phyloP scores from a whole-genome alignment of 176 grass and related monocot genomes.

The Poa annua region DNA sequence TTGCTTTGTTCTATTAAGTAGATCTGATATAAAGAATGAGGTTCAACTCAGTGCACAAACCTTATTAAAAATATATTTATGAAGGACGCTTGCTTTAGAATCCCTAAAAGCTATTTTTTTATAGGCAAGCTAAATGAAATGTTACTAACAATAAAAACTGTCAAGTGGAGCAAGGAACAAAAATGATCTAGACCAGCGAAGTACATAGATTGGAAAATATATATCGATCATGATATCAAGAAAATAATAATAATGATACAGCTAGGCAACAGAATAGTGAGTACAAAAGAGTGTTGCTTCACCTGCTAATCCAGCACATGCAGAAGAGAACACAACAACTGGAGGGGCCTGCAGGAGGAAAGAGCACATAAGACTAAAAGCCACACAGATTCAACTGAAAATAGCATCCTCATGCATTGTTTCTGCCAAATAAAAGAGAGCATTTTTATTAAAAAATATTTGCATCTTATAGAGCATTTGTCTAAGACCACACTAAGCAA shows the following conservation, averaged over 20 bases:
- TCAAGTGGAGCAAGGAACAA: not conserved
- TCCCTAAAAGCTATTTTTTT: not conserved
- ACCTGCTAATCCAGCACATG: slow-evolving; percentile 98
- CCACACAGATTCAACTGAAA: not conserved
- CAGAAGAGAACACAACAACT: slow-evolving; percentile 92
- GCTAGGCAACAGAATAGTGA: not conserved
- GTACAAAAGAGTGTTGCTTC: slow-evolving; percentile 25
- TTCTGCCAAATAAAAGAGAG: not conserved
- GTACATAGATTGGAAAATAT: not conserved
- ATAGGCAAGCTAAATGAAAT: not conserved
- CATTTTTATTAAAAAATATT: not conserved
- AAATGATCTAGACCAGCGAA: not conserved
- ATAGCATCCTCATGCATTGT: too few species aligned
- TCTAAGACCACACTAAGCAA: not conserved
- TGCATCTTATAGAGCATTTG: not conserved
- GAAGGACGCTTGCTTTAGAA: not conserved
- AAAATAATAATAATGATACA: not conserved
- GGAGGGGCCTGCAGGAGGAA: slow-evolving; percentile 69
- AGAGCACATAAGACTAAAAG: not conserved
- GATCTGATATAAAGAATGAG: not conserved
- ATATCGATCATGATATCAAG: not conserved
- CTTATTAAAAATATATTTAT: not conserved
- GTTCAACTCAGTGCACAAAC: not conserved
- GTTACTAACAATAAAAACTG: not conserved
- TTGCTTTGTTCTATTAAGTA: not conserved